Evolutionary conservation across 495 filamentous ascomycete genomes (phyloP).

Genomic region (Podospora australis): DNA sequence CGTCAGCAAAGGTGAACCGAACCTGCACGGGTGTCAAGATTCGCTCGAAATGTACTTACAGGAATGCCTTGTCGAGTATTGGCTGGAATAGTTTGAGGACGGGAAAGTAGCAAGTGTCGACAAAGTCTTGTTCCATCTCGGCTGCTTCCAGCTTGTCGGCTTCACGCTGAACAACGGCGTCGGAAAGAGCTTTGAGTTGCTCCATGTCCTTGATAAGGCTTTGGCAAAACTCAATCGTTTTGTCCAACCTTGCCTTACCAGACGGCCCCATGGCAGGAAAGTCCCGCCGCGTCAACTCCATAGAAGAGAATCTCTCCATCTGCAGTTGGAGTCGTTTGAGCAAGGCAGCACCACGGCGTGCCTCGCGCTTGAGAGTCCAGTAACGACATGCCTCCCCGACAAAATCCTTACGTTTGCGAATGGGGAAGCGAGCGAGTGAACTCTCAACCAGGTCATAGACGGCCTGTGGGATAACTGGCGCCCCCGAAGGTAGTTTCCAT

Average conservation of each 20-base stretch:
- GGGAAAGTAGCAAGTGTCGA: slow-evolving; percentile 88
- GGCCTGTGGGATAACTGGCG: slow-evolving; percentile 83
- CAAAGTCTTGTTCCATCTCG: slow-evolving; percentile 63
- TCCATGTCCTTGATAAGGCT: slow-evolving; percentile 68
- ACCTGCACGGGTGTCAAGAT: background rate
- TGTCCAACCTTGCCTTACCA: slow-evolving; percentile 67
- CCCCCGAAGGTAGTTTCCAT: slow-evolving; percentile 93
- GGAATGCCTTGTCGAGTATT: slow-evolving; percentile 68
- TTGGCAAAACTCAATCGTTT: slow-evolving; percentile 83
- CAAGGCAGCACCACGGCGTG: slow-evolving; percentile 80
- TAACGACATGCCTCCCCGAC: slow-evolving; percentile 89
- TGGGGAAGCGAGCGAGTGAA: slow-evolving; percentile 69
- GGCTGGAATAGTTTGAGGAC: slow-evolving; percentile 70
- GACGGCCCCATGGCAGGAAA: slow-evolving; percentile 85
- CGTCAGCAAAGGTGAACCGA: slow-evolving; percentile 17
- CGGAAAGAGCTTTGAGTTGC: slow-evolving; percentile 60
- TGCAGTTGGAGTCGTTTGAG: slow-evolving; percentile 89
- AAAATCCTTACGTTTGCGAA: slow-evolving; percentile 84
- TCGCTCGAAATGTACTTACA: slow-evolving; percentile 52
- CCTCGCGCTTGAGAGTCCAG: slow-evolving; percentile 95
- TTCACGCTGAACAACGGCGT: slow-evolving; percentile 66
- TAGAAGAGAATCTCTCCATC: slow-evolving; percentile 89
- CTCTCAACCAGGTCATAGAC: slow-evolving; percentile 75
- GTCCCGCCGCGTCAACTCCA: slow-evolving; percentile 91
- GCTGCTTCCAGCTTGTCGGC: slow-evolving; percentile 65